Evolutionary conservation across 2,329 filamentous ascomycete genomes (phyloP), one percentile per base, ranked within the genome.

Genomic region (Zalaria obscura): DNA sequence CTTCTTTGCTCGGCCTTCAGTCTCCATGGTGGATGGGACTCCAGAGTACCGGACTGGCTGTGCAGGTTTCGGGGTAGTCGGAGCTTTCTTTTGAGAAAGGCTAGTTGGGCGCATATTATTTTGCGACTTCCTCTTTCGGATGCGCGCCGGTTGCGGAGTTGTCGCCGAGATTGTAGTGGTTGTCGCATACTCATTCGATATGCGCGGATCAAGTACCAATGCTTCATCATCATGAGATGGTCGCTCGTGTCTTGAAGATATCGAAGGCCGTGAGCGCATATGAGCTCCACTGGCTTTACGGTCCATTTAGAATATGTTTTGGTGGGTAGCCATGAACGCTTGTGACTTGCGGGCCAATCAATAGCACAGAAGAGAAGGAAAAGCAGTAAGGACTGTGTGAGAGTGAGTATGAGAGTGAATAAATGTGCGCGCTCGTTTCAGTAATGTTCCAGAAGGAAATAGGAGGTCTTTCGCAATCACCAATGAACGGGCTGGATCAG

Each of bases 1-100:
- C 45, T 57, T 60, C 25, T 52, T 49, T 7, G 29, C 29, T 32
- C 29, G 7, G 29, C 29, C 18, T 34, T 25, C 28, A n/a, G 27
- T 34, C 27, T 25, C 38, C 25, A 10, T 33, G 18, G 6, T 8
- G 10, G 10, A 10, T 25, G 6, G 27, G 7, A 7, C 29, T 32
- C 7, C 29, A 32, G 29, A 32, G 29, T 32, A 32, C 7, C 29
- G 29, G 7, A 32, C 29, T 7, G 29, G n/a, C 7, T 32, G 7
- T 7, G 29, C 29, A 32, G 29, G n/a, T 7, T 32, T 32, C 7
- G 29, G n/a, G n/a, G 29, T 7, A 32, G 29, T 32, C 29, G n/a
- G n/a, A n/a, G 7, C 7, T n/a, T 32, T 32, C 7, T 7, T 7
- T 32, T 32, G 29, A 7, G 29, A n/a, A 32, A 7, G 7, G n/a